These are phyloP conservation scores for Pythium brachiatum DNA, from an alignment of 352 stramenopile genomes.

Conservation along the genomic window DNA sequence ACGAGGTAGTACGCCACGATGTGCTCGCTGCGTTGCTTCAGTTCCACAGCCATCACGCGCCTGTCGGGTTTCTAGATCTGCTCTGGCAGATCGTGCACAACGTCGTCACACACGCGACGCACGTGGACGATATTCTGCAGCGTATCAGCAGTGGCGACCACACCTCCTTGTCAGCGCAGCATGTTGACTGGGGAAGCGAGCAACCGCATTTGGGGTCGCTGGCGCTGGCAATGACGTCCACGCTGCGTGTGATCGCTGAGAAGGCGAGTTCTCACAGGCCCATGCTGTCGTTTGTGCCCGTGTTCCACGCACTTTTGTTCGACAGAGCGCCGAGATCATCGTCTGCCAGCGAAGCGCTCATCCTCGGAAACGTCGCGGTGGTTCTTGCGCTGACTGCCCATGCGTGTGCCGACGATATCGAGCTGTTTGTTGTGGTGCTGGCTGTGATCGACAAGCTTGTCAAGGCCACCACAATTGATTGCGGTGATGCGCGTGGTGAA, in stretches of 20 bases:
- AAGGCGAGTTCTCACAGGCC: neutral
- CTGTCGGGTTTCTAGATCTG: neutral
- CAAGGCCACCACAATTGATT: neutral
- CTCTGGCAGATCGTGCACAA: conserved; percentile 16
- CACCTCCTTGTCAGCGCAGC: neutral
- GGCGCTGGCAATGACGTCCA: neutral
- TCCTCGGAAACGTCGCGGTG: neutral
- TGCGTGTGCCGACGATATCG: neutral
- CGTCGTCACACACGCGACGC: neutral
- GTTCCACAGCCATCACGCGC: neutral
- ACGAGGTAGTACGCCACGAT: conserved; percentile 23
- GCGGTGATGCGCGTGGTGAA: neutral
- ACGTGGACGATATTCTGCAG: conserved; percentile 9
- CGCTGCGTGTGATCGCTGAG: neutral
- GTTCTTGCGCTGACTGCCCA: neutral
- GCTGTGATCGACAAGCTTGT: neutral
- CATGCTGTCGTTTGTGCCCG: conserved; percentile 1
- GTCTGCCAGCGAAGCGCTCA: neutral
- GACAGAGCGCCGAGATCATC: neutral
- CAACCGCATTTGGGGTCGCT: neutral
- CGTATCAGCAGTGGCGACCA: neutral
- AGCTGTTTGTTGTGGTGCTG: neutral
- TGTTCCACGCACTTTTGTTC: conserved; percentile 2
- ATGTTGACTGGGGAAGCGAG: neutral
- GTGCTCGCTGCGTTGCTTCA: conserved; percentile 11